Percentiles rank a stretch among this genome's conserved stretches.
These are phyloP conservation scores for Hebeloma cylindrosporum DNA, from an alignment of 768 basidiomycete species.

Conservation along the genomic window DNA sequence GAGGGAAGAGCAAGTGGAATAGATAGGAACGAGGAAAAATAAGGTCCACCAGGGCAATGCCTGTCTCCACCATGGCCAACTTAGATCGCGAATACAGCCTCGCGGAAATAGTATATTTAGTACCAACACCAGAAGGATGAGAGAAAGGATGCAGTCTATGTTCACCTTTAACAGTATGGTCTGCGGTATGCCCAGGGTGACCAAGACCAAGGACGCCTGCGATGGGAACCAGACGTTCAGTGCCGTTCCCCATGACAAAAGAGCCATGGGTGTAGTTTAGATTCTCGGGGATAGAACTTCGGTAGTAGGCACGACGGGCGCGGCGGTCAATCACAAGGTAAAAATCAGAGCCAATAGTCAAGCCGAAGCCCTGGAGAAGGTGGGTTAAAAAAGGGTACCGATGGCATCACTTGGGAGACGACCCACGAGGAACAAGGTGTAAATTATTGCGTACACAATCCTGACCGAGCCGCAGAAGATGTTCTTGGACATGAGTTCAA, in stretches of 20 bases:
- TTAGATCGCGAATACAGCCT: conserved; percentile 76
- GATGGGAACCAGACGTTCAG: conserved; percentile 34
- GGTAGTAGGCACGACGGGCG: conserved; percentile 53
- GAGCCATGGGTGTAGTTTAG: conserved; percentile 53
- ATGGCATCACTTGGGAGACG: no score
- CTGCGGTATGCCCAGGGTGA: conserved; percentile 31
- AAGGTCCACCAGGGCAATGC: conserved; percentile 82
- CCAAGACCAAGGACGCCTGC: conserved; percentile 49
- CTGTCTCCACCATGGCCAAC: conserved; percentile 77
- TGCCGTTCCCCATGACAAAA: conserved; percentile 50
- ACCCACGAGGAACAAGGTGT: conserved; percentile 74
- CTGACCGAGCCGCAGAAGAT: conserved; percentile 80
- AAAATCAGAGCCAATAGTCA: conserved; percentile 82
- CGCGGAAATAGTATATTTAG: no score
- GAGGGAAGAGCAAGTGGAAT: conserved; percentile 71
- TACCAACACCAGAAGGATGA: no score
- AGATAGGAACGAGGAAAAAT: conserved; percentile 73
- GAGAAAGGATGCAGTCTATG: conserved; percentile 22
- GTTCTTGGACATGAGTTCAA: conserved; percentile 81
- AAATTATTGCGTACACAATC: conserved; percentile 85
- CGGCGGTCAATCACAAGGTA: conserved; percentile 68
- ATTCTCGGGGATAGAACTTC: conserved; percentile 38
- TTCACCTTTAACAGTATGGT: conserved; percentile 50
- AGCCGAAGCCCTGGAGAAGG: conserved; percentile 68
- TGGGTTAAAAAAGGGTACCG: conserved; percentile 4